These are phyloP conservation scores for Camillea tinctor DNA, from an alignment of 2,329 filamentous ascomycete species.

Conservation along the genomic window DNA sequence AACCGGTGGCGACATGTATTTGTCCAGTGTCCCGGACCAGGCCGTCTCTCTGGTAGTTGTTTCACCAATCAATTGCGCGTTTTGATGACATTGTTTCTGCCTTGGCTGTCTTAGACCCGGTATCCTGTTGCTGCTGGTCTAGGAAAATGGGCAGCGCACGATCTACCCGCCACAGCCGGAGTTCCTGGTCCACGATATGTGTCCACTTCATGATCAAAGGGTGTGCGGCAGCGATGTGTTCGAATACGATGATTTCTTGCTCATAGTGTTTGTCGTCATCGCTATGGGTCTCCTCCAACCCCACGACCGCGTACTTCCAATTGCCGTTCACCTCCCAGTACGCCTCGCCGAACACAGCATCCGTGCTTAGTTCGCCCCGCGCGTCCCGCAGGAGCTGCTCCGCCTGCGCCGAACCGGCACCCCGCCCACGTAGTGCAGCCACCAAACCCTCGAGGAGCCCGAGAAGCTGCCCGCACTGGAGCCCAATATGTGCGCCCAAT, in stretches of 20 bases:
- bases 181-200: neutral
- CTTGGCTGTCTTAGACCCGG: too few species aligned
- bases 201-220: neutral
- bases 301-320: constrained; percentile 62
- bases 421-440: constrained; percentile 42
- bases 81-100: too few species aligned
- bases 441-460: constrained; percentile 75
- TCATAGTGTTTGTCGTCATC: constrained; percentile 26
- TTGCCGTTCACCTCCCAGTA: constrained; percentile 70
- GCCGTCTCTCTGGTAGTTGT: too few species aligned
- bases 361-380: constrained; percentile 57
- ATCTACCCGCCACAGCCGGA: too few species aligned
- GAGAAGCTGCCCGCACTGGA: constrained; percentile 70
- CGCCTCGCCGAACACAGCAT: constrained; percentile 61
- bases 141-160: too few species aligned
- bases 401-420: constrained; percentile 24
- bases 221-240: constrained; percentile 60
- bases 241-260: constrained; percentile 37
- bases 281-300: constrained; percentile 15
- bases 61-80: too few species aligned
- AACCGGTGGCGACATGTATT: too few species aligned
- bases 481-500: constrained; percentile 77
- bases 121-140: too few species aligned
- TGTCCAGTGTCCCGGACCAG: too few species aligned
- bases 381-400: constrained; percentile 47